Percentiles rank a stretch among this genome's conserved stretches.
Evolutionary conservation across 495 filamentous ascomycete species (phyloP).

Genomic region (Xylaria castorea): DNA sequence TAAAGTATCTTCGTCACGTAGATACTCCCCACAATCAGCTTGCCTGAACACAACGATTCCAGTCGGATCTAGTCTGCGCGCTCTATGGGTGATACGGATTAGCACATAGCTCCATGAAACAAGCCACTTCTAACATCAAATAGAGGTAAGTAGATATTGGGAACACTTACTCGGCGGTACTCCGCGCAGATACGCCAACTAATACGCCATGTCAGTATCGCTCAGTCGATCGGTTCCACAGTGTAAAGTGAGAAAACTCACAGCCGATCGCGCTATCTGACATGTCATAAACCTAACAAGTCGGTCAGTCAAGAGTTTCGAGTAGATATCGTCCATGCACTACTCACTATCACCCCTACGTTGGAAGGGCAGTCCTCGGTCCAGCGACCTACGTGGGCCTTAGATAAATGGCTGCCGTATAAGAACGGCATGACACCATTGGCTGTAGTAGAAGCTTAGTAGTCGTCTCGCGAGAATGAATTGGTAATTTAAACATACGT

Average conservation of each 20-base stretch:
- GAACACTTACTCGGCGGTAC: slow-evolving; percentile 68
- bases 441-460: slow-evolving; percentile 36
- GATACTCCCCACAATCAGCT: slow-evolving; percentile 89
- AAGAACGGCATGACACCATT: slow-evolving; percentile 97
- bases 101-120: background rate
- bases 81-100: slow-evolving; percentile 33
- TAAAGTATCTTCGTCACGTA: slow-evolving; percentile 75
- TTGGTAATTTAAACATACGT: slow-evolving; percentile 28
- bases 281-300: slow-evolving; percentile 62
- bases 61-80: slow-evolving; percentile 83
- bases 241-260: slow-evolving; percentile 6
- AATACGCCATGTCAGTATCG: slow-evolving; percentile 15
- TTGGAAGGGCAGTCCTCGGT: slow-evolving; percentile 86
- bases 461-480: background rate
- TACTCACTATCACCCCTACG: slow-evolving; percentile 70
- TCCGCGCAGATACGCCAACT: slow-evolving; percentile 73
- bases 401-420: slow-evolving; percentile 88
- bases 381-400: slow-evolving; percentile 90
- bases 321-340: background rate
- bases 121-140: background rate
- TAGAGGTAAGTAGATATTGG: background rate
- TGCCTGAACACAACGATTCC: slow-evolving; percentile 85
- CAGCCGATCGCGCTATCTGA: slow-evolving; percentile 78
- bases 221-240: background rate
- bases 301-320: background rate